A percentile compares a stretch with the other conserved stretches of the same genome.
Conservation (phyloP, 768 basidiomycete species). For the Arthromyces matolae region DNA sequence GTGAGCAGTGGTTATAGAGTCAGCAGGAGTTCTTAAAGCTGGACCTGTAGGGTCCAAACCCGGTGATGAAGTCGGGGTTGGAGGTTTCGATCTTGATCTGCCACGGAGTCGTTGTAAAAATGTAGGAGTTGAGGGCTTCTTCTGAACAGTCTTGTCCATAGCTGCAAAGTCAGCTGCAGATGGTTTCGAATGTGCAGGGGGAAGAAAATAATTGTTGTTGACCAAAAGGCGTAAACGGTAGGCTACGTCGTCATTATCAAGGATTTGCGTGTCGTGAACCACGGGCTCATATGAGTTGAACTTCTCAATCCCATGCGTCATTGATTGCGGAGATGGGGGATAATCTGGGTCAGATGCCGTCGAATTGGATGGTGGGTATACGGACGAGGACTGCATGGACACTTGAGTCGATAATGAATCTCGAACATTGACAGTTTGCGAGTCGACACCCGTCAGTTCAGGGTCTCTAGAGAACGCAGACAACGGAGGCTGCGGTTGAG, state of each 20-base stretch:
- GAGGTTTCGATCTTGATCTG: slow-evolving; percentile 62
- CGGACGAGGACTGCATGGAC: slow-evolving; percentile 69
- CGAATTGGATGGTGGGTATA: slow-evolving; percentile 73
- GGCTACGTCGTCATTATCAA: slow-evolving; percentile 74
- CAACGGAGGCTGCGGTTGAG: slow-evolving; percentile 32
- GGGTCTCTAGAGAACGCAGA: slow-evolving; percentile 50
- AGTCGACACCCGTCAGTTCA: slow-evolving; percentile 32
- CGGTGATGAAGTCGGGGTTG: slow-evolving; percentile 40
- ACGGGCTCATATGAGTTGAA: slow-evolving; percentile 48
- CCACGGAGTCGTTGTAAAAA: slow-evolving; percentile 75
- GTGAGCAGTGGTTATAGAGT: slow-evolving; percentile 50
- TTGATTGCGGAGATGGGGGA: slow-evolving; percentile 58
- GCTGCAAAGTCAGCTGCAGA: slow-evolving; percentile 59
- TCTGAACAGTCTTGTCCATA: slow-evolving; percentile 35
- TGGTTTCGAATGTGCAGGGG: slow-evolving; percentile 84
- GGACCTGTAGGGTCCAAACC: slow-evolving; percentile 38
- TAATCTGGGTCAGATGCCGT: slow-evolving; percentile 63
- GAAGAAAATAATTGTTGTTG: slow-evolving; percentile 85
- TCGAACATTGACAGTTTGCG: slow-evolving; percentile 37
- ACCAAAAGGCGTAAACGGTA: slow-evolving; percentile 81
- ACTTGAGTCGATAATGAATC: slow-evolving; percentile 61
- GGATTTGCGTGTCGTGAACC: slow-evolving; percentile 45
- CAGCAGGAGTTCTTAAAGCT: slow-evolving; percentile 61
- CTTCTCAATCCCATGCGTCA: slow-evolving; percentile 40
- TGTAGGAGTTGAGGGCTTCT: slow-evolving; percentile 44